These are phyloP conservation scores for Acanthamoeba culbertsoni DNA, from an alignment of 208 protist species.

Conservation along the genomic window DNA sequence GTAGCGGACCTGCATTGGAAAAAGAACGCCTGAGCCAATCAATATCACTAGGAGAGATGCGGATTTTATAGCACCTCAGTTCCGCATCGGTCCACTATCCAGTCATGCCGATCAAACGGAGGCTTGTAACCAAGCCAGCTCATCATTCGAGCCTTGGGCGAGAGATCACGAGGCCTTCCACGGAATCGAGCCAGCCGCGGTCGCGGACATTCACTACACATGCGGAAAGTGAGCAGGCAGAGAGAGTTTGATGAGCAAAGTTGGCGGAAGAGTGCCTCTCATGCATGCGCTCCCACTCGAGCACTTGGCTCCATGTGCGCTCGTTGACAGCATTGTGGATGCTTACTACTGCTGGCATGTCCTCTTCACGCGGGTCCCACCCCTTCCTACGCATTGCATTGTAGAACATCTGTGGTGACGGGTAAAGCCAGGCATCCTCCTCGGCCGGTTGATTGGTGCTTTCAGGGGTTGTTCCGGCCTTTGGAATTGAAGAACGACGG, in stretches of 20 bases:
- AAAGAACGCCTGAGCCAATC: neutral
- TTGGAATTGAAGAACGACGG: constrained; percentile 73
- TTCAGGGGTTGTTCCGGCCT: neutral
- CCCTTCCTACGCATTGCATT: constrained; percentile 81
- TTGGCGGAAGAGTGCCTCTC: constrained; percentile 37
- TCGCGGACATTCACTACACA: constrained; percentile 51
- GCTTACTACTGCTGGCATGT: constrained; percentile 72
- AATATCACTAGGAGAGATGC: neutral
- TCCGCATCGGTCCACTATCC: constrained; percentile 79
- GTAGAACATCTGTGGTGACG: constrained; percentile 82
- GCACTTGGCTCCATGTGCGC: constrained; percentile 72
- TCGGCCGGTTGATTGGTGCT: constrained; percentile 22
- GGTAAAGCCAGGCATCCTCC: constrained; percentile 76
- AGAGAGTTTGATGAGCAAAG: neutral
- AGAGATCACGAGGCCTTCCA: constrained; percentile 74
- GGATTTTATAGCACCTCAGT: constrained; percentile 71
- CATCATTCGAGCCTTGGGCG: constrained; percentile 72
- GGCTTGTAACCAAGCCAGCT: constrained; percentile 66
- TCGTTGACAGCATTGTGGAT: constrained; percentile 84
- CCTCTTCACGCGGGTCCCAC: constrained; percentile 67
- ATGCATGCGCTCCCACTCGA: constrained; percentile 73
- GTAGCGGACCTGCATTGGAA: constrained; percentile 9
- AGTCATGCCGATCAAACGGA: constrained; percentile 83
- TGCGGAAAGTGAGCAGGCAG: neutral
- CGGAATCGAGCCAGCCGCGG: constrained; percentile 72